Evolutionary conservation across 2,329 filamentous ascomycete genomes (phyloP), one percentile per base, ranked within the genome.

Genomic region (Aspergillus pseudonomiae): DNA sequence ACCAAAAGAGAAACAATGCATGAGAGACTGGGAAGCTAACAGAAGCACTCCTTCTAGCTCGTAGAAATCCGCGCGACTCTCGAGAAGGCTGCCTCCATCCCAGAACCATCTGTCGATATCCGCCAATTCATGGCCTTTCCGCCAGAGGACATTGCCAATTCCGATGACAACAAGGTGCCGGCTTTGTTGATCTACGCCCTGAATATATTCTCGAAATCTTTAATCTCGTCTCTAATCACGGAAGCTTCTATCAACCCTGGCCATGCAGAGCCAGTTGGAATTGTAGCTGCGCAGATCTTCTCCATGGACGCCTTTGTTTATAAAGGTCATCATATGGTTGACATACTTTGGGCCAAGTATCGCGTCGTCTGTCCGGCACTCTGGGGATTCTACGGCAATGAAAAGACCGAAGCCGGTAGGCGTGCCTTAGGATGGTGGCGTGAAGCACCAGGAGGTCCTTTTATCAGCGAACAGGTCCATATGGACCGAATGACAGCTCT

Each of bases 291-390:
- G 7, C 87, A 89, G 67, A 85, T 96, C 34, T 94, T 96, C 74
- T 90, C 91, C 1, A 83, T 86, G 59, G 83, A 86, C 21, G 83
- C 87, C 19, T 91, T 92, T 72, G 82, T 85, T 60, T 91, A 88
- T 84, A 85, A 89, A 57, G 89, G 88, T 10, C 79, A 85, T 55
- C 85, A 89, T 1, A 82, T 96, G 63, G 89, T 93, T 59, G 92
- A 96, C 74, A 91, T 98, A 63, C 83, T 98, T 34, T 89, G 96
- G 72, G 90, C 94, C 60, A 97, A 98, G 77, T 91, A 92, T 72
- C 88, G 93, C 64, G 83, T 91, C 19, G 84, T 87, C 4, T 96
- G 93, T 71, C 94, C 95, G 0, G 89, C 93, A 1, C 82, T 99
- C 0, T 98, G 96, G 75, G 94, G 94, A 21, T 87, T 94, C 67